phyloP scores from a whole-genome alignment of 768 basidiomycete genomes.

The Piloderma croceum region DNA sequence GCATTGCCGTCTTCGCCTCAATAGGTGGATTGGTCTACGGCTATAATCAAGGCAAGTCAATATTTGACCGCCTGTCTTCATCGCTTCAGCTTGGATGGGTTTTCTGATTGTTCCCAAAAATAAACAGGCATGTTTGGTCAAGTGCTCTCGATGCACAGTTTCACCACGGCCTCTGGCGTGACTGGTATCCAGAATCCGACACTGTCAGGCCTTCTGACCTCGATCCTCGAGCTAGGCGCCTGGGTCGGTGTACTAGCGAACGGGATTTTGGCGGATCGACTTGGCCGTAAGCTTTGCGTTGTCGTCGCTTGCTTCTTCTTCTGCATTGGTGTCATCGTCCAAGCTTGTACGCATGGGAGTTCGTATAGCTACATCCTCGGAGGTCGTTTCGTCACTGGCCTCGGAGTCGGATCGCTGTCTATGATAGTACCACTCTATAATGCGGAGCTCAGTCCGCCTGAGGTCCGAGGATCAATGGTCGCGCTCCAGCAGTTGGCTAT shows the following conservation, averaged over 20 bases:
- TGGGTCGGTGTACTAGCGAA: conserved; percentile 33
- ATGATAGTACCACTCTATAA: conserved; percentile 78
- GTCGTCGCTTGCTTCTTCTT: conserved; percentile 52
- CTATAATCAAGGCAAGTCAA: background rate
- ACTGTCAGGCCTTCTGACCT: conserved; percentile 69
- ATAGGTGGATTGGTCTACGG: conserved; percentile 70
- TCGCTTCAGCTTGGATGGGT: conserved; percentile 61
- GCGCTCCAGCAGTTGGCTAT: conserved; percentile 81
- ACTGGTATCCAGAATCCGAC: conserved; percentile 36
- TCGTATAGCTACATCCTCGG: conserved; percentile 51
- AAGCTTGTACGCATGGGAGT: conserved; percentile 51
- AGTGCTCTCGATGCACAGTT: conserved; percentile 8
- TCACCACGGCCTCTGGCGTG: conserved; percentile 52
- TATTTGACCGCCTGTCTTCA: conserved; percentile 55
- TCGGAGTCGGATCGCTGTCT: conserved; percentile 75
- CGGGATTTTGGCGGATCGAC: conserved; percentile 62
- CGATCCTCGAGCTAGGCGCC: conserved; percentile 70
- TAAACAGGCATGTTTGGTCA: background rate
- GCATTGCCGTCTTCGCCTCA: conserved; percentile 72
- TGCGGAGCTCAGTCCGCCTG: conserved; percentile 65
- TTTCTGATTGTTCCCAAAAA: background rate
- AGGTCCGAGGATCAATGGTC: conserved; percentile 76
- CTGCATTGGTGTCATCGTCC: conserved; percentile 70
- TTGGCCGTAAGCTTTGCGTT: conserved; percentile 72
- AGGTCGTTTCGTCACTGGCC: conserved; percentile 71